Evolutionary conservation across 148 eudicot genomes (phyloP), one percentile per base, ranked within the genome.

Genomic region (Rhododendron molle): DNA sequence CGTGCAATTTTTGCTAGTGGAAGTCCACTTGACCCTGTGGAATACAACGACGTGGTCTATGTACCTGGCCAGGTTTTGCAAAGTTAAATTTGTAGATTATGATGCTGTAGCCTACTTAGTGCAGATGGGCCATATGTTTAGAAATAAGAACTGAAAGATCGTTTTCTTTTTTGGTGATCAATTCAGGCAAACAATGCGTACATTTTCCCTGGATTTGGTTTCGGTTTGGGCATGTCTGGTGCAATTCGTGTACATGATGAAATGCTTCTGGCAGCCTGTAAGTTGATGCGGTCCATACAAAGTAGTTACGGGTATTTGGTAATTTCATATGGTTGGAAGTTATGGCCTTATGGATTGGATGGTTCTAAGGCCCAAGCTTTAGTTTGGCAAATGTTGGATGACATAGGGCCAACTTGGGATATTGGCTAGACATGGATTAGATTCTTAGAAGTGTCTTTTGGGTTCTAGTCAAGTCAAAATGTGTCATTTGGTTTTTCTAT

Each of bases 1-100:
- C 93, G 94, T 73, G 97, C 94, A 76, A 92, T 96, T 54, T 96
- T 95, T 86, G 94, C 99, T 16, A 96, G 98, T 81, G 98, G 99
- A 88, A 95, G 97, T 90, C 98, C 99, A 71, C 95, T 96, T 88
- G 97, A 93, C 85, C 94, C 93, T 46, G 95, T 93, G 44, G 91
- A 96, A 65, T 95, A 91, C 85, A 89, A 94, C 34, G 94, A 94
- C 82, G 90, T 92, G 87, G 79, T 88, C 78, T 90, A 79, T 88
- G 87, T 92, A 26, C 98, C 99, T 36, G 95, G 99, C 90, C 97
- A 96, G 96, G 99, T 96, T 88, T 60, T 54, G 56, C 21, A 18
- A 26, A 15, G 20, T 23, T 4, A 32, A 32, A 15, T n/a, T 21
- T 4, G 56, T 23, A 44, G 44, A 28, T 62, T 82, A 12, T 47